phyloP scores from a whole-genome alignment of 306 rosid genomes.

The Cajanus cajan region DNA sequence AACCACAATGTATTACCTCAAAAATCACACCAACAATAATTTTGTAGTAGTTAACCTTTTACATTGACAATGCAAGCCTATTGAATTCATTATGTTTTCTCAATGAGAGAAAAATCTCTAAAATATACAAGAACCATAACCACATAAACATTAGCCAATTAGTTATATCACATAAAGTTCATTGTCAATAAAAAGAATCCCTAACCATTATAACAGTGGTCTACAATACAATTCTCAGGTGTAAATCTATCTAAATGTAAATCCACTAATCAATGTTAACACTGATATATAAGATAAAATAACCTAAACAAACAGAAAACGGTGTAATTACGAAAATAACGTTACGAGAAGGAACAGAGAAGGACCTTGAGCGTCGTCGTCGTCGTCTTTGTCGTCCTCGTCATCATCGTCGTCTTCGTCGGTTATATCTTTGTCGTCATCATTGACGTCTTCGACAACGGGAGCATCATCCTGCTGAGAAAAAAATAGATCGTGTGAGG shows the following conservation, averaged over 20 bases:
- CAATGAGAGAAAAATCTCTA: not conserved
- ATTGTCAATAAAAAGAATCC: not conserved
- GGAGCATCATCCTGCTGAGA: slow-evolving; percentile 52
- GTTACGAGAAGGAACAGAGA: no score
- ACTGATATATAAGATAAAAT: not conserved
- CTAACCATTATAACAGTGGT: not conserved
- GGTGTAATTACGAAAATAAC: not conserved
- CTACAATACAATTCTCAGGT: not conserved
- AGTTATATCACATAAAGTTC: not conserved
- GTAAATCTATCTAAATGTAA: not conserved
- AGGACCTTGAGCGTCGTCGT: slow-evolving; percentile 59
- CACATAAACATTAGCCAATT: not conserved
- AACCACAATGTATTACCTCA: not conserved
- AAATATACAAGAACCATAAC: not conserved
- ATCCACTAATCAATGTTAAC: not conserved
- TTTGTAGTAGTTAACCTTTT: not conserved
- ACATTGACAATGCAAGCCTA: not conserved
- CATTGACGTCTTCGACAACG: slow-evolving; percentile 62
- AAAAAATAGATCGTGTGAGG: not conserved
- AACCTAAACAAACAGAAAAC: not conserved
- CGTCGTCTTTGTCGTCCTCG: slow-evolving; percentile 55
- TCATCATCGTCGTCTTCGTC: slow-evolving; percentile 50
- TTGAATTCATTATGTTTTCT: not conserved
- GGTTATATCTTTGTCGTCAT: slow-evolving; percentile 47
- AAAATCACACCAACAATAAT: not conserved